phyloP scores from a whole-genome alignment of 106 monocot genomes.

The Acorus calamus region DNA sequence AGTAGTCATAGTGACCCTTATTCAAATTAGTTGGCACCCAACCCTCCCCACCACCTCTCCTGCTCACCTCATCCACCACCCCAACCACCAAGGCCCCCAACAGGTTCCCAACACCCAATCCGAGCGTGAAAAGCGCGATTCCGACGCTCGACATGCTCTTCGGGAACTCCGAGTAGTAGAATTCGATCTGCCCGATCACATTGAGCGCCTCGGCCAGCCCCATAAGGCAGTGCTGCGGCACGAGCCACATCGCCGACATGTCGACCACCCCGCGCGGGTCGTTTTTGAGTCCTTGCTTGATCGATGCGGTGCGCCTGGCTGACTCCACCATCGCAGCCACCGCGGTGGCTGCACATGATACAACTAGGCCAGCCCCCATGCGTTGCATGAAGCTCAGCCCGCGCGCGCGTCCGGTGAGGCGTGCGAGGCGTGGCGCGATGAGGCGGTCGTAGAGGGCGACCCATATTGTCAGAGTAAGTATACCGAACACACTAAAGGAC shows the following conservation, averaged over 20 bases:
- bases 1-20: conserved; percentile 31
- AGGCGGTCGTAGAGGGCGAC: conserved; percentile 34
- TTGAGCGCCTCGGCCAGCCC: conserved; percentile 22
- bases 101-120: conserved; percentile 14
- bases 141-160: conserved; percentile 22
- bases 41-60: neutral
- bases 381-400: conserved; percentile 28
- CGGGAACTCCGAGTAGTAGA: conserved; percentile 28
- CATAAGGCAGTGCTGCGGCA: conserved; percentile 11
- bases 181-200: conserved; percentile 21
- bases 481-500: conserved; percentile 23
- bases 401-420: conserved; percentile 13
- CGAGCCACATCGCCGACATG: conserved; percentile 31
- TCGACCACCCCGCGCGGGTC: neutral
- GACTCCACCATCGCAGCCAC: conserved; percentile 11
- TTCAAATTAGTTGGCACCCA: conserved; percentile 20
- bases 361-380: conserved; percentile 18
- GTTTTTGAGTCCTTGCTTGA: neutral
- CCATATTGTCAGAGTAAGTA: conserved; percentile 27
- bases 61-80: conserved; percentile 6
- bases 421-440: conserved; percentile 17
- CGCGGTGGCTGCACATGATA: conserved; percentile 4
- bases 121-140: conserved; percentile 10
- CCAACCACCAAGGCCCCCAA: conserved; percentile 2
- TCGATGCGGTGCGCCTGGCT: neutral